Evolutionary conservation across 2,329 filamentous ascomycete genomes (phyloP).

Genomic region (Alternaria arbusti): DNA sequence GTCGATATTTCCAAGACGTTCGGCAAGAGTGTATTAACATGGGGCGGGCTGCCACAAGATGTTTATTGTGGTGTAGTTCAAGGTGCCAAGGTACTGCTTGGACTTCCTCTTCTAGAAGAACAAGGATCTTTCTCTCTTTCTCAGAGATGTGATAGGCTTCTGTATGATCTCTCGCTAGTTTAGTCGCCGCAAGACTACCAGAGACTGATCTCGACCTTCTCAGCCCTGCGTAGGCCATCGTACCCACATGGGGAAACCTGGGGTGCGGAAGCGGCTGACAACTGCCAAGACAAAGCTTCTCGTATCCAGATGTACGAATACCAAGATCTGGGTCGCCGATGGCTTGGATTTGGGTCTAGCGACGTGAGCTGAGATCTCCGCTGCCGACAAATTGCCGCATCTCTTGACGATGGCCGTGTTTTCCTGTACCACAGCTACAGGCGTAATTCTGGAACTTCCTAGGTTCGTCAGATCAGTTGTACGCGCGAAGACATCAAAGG

Average conservation of each 20-base stretch:
- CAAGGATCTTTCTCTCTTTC: neutral
- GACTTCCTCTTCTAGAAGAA: constrained; percentile 1
- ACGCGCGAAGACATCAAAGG: neutral
- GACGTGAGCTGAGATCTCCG: neutral
- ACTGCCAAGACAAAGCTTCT: constrained; percentile 4
- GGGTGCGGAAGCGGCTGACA: constrained; percentile 16
- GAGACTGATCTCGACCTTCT: constrained; percentile 15
- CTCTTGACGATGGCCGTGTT: neutral
- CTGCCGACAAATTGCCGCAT: neutral
- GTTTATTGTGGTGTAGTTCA: neutral
- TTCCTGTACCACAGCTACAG: neutral
- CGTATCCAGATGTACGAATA: neutral
- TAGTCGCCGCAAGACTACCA: neutral
- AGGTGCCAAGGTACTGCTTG: neutral
- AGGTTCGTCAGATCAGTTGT: neutral
- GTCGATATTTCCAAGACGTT: constrained; percentile 36
- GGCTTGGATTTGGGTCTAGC: neutral
- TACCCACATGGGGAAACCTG: neutral
- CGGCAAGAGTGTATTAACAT: constrained; percentile 12
- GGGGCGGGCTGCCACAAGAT: neutral
- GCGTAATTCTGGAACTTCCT: neutral
- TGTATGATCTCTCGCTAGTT: neutral
- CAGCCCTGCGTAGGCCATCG: neutral
- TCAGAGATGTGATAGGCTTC: constrained; percentile 5
- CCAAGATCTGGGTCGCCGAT: neutral